A percentile compares a stretch with the other conserved stretches of the same genome.
Conservation (phyloP, 148 eudicot genomes). For the Salicornia ramosissima region DNA sequence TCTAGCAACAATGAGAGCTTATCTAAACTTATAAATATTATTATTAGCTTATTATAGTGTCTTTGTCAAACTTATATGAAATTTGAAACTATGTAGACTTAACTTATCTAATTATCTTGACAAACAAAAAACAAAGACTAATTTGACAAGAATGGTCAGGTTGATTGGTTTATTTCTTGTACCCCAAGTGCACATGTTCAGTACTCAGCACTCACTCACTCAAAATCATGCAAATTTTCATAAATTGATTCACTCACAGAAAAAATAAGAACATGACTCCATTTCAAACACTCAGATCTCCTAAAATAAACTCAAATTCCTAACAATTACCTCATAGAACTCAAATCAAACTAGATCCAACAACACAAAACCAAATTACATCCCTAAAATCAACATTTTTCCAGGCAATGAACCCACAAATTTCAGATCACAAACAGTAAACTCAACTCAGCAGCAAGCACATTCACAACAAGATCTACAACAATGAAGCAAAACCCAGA, state of each 20-base stretch:
- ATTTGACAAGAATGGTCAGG: background rate
- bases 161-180: background rate
- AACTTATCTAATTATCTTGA: no score
- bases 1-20: no score
- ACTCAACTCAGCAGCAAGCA: background rate
- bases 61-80: background rate
- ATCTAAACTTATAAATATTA: no score
- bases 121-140: no score
- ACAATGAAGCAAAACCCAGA: conserved; percentile 12
- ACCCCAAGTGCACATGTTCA: background rate
- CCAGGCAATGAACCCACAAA: background rate
- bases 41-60: no score
- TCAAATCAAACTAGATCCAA: conserved; percentile 19
- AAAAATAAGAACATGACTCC: background rate
- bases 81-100: background rate
- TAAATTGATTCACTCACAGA: background rate
- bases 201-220: no score
- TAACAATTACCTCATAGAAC: background rate
- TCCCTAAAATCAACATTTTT: background rate
- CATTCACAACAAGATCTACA: background rate
- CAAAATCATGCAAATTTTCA: no score
- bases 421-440: background rate
- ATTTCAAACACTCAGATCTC: background rate
- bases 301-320: background rate
- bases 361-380: conserved; percentile 1